A percentile compares a stretch with the other conserved stretches of the same genome.
Evolutionary conservation across 2,329 filamentous ascomycete species (phyloP).

Genomic region (Alternaria sp.): DNA sequence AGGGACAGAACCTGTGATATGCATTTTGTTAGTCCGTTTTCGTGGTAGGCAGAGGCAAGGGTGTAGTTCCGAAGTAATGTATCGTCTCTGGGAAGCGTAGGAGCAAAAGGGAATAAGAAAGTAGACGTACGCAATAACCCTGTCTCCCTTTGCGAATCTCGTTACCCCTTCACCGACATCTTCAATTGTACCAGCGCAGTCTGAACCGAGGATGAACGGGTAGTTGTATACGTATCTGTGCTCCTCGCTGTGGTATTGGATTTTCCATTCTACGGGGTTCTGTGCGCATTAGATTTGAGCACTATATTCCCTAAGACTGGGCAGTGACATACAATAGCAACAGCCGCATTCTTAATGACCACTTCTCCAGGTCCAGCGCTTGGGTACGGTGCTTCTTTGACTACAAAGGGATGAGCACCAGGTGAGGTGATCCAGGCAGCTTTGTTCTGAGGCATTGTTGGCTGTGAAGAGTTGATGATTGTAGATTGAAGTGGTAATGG

Average conservation of each 20-base stretch:
- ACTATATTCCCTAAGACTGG: not conserved
- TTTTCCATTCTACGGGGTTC: not conserved
- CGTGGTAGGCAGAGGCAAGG: not conserved
- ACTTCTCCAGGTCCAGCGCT: not conserved
- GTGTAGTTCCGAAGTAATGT: not conserved
- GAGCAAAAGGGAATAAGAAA: not conserved
- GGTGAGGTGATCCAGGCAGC: not conserved
- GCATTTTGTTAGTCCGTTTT: accelerated
- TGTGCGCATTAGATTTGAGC: not conserved
- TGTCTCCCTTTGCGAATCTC: not conserved
- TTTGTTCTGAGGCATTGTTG: not conserved
- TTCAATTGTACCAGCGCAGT: not conserved
- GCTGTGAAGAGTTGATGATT: not conserved
- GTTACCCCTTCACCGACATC: not conserved
- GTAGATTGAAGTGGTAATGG: not conserved
- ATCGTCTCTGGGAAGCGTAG: not conserved
- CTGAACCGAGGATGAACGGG: not conserved
- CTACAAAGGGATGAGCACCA: not conserved
- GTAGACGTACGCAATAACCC: not conserved
- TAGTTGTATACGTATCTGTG: not conserved
- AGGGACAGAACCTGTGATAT: not conserved
- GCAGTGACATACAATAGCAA: not conserved
- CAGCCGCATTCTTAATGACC: not conserved
- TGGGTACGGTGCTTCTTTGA: not conserved
- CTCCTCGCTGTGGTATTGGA: not conserved